Percentiles rank a stretch among this genome's conserved stretches.
phyloP scores from a whole-genome alignment of 768 basidiomycete genomes.

The Collybiopsis luxurians region DNA sequence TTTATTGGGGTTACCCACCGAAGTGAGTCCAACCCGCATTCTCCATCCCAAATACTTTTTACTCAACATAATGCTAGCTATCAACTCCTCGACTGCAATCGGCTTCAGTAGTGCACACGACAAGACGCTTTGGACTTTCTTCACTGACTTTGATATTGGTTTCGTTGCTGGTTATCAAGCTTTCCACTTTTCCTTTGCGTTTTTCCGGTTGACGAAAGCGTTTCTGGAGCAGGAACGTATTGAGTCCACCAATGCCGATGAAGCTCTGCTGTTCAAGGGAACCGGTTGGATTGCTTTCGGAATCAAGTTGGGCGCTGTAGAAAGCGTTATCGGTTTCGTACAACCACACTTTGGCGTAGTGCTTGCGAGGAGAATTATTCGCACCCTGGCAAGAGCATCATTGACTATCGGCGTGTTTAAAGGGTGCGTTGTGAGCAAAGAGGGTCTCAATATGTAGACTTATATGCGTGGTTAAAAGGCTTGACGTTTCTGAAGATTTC shows the following conservation, averaged over 20 bases:
- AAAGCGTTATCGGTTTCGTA: constrained; percentile 64
- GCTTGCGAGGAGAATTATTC: constrained; percentile 56
- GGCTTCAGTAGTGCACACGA: constrained; percentile 38
- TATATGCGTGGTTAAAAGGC: constrained; percentile 1
- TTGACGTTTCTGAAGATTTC: constrained; percentile 56
- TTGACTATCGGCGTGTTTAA: constrained; percentile 65
- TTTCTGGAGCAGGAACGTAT: constrained; percentile 51
- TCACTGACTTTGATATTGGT: constrained; percentile 59
- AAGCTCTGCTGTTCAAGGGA: constrained; percentile 53
- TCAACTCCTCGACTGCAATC: constrained; percentile 26
- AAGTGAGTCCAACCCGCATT: constrained; percentile 28
- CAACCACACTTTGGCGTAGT: constrained; percentile 48
- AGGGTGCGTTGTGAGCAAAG: constrained; percentile 46
- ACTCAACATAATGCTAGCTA: neutral
- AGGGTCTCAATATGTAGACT: neutral
- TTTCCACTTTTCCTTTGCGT: constrained; percentile 53
- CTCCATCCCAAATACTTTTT: neutral
- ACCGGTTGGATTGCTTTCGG: constrained; percentile 64
- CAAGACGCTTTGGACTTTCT: constrained; percentile 49
- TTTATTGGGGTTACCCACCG: constrained; percentile 59
- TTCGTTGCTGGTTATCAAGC: constrained; percentile 58
- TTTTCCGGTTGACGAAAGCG: constrained; percentile 53
- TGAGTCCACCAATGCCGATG: constrained; percentile 41
- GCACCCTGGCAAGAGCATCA: constrained; percentile 49
- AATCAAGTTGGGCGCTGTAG: constrained; percentile 60